Conservation (phyloP, 2,329 filamentous ascomycete species). For the Aspergillus arachidicola region DNA sequence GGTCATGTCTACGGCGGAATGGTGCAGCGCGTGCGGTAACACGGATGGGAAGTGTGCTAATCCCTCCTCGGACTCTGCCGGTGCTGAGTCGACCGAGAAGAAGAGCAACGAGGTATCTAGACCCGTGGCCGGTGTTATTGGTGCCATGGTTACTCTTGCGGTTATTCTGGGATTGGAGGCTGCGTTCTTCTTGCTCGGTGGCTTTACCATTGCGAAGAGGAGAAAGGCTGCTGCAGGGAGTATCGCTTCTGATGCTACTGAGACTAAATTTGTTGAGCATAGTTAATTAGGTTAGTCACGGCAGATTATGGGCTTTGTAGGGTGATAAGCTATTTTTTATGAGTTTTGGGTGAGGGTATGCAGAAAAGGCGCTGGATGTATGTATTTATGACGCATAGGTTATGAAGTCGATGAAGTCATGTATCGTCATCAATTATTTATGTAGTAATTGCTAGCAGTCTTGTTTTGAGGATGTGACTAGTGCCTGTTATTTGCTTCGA, state of each 20-base stretch:
- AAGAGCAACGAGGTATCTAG: constrained; percentile 59
- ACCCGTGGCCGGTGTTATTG: constrained; percentile 79
- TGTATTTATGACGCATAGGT: background rate
- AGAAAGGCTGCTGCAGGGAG: constrained; percentile 26
- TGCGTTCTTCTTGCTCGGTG: constrained; percentile 57
- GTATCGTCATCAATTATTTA: background rate
- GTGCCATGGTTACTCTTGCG: constrained; percentile 68
- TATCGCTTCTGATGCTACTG: constrained; percentile 18
- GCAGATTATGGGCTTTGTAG: background rate
- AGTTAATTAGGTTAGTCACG: background rate
- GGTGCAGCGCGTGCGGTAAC: constrained; percentile 78
- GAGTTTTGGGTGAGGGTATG: background rate
- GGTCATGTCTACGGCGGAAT: constrained; percentile 64
- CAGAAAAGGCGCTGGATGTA: background rate
- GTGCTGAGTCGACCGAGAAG: constrained; percentile 20
- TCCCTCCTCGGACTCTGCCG: constrained; percentile 28
- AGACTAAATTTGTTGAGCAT: constrained; percentile 20
- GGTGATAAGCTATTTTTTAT: background rate
- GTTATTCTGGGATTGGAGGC: constrained; percentile 62
- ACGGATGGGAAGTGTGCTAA: constrained; percentile 64
- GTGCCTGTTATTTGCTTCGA: too few species aligned
- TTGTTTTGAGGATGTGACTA: too few species aligned
- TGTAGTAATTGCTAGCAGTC: background rate
- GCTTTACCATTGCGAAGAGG: constrained; percentile 62
- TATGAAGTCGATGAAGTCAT: background rate